Conservation (phyloP, 2,329 filamentous ascomycete species). For the Penicillium digitatum region DNA sequence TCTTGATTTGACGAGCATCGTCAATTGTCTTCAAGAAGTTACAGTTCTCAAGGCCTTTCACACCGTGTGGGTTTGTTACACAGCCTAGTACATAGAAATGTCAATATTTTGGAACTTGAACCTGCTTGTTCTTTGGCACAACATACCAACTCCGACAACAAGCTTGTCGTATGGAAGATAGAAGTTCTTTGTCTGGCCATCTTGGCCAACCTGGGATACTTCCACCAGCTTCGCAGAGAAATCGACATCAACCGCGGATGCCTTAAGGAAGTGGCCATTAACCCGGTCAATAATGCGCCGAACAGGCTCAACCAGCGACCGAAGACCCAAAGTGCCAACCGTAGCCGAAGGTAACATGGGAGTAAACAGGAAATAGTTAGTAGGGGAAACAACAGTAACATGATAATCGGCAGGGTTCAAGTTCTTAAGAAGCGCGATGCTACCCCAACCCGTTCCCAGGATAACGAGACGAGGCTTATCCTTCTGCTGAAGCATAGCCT, state of each 20-base stretch:
- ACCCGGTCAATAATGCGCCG: conserved; percentile 74
- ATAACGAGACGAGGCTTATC: conserved; percentile 92
- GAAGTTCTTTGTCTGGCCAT: conserved; percentile 73
- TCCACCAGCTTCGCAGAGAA: conserved; percentile 91
- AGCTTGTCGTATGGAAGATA: conserved; percentile 98
- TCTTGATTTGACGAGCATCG: conserved; percentile 85
- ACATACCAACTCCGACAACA: conserved; percentile 73
- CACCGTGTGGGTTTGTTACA: conserved; percentile 88
- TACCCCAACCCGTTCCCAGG: conserved; percentile 90
- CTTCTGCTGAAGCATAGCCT: conserved; percentile 65
- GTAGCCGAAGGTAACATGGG: conserved; percentile 97
- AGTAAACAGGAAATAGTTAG: conserved; percentile 96
- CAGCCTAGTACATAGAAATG: conserved; percentile 52
- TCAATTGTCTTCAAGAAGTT: conserved; percentile 94
- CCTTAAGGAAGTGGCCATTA: conserved; percentile 84
- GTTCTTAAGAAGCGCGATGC: conserved; percentile 85
- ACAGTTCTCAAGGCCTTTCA: conserved; percentile 89
- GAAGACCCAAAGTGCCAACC: conserved; percentile 86
- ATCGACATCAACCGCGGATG: conserved; percentile 80
- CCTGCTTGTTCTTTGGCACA: background rate
- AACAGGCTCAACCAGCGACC: conserved; percentile 89
- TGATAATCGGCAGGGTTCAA: conserved; percentile 90
- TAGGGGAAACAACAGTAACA: conserved; percentile 88
- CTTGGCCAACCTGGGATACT: conserved; percentile 66
- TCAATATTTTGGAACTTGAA: conserved; percentile 3